Evolutionary conservation across 331 rosid genomes (phyloP).

Genomic region (Ulmus americana): DNA sequence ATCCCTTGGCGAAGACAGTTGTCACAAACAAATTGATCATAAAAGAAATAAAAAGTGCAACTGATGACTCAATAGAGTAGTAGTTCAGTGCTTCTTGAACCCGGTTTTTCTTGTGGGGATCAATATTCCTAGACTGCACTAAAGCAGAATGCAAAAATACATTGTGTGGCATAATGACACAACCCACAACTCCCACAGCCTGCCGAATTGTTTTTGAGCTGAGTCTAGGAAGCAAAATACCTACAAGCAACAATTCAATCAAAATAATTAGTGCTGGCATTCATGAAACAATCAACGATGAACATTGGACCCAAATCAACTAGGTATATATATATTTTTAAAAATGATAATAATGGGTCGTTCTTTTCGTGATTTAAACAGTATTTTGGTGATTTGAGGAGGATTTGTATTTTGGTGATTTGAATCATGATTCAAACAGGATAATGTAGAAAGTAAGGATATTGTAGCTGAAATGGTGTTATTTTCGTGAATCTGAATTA

Average conservation of each 20-base stretch:
- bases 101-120: constrained; percentile 52
- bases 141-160: constrained; percentile 85
- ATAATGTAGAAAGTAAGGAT: too few relatives aligned
- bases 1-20: constrained; percentile 72
- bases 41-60: constrained; percentile 65
- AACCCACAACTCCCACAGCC: constrained; percentile 89
- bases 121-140: constrained; percentile 75
- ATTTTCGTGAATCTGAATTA: too few relatives aligned
- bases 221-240: constrained; percentile 73
- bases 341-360: background rate
- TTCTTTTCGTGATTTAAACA: too few relatives aligned
- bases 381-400: too few relatives aligned
- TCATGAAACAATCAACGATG: background rate
- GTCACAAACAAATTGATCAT: constrained; percentile 75
- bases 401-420: too few relatives aligned
- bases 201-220: constrained; percentile 80
- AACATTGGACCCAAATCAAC: too few relatives aligned
- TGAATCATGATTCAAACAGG: too few relatives aligned
- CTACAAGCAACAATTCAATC: constrained; percentile 33
- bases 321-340: too few relatives aligned
- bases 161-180: constrained; percentile 89
- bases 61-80: constrained; percentile 67
- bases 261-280: constrained; percentile 7
- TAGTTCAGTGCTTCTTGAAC: constrained; percentile 87
- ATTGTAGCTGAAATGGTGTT: too few relatives aligned